Conservation (phyloP, 2,329 filamentous ascomycete species). For the Malbranchea cinnamomea region DNA sequence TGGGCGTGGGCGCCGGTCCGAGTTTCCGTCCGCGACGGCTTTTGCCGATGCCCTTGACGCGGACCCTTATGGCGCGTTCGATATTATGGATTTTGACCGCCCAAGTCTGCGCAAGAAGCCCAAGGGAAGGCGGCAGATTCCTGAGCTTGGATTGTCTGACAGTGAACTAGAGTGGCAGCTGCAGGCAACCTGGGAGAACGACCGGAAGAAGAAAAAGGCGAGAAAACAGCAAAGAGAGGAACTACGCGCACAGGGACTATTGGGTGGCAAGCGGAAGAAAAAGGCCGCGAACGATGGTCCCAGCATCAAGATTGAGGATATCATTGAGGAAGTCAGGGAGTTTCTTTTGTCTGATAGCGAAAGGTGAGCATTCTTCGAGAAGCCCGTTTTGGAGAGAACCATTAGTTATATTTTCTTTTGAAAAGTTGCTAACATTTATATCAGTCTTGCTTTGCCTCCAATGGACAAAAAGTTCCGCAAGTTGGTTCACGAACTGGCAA, state of each 20-base stretch:
- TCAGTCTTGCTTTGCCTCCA: constrained; percentile 60
- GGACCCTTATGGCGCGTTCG: constrained; percentile 54
- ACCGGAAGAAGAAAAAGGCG: constrained; percentile 55
- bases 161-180: constrained; percentile 50
- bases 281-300: constrained; percentile 60
- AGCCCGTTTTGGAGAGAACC: constrained; percentile 1
- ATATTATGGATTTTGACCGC: constrained; percentile 70
- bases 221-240: constrained; percentile 57
- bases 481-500: constrained; percentile 63
- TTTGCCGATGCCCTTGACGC: constrained; percentile 45
- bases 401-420: constrained; percentile 1
- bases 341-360: constrained; percentile 53
- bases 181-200: constrained; percentile 47
- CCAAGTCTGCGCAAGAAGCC: constrained; percentile 51
- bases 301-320: constrained; percentile 57
- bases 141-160: constrained; percentile 45
- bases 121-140: constrained; percentile 44
- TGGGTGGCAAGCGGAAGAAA: constrained; percentile 43
- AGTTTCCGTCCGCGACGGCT: constrained; percentile 30
- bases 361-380: constrained; percentile 36
- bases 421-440: constrained; percentile 1
- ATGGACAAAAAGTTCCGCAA: constrained; percentile 70
- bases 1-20: background rate
- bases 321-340: constrained; percentile 54
- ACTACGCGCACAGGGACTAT: constrained; percentile 48